Conservation (phyloP, 2,329 filamentous ascomycete genomes). For the Ophiocordyceps camponoti-saundersi region DNA sequence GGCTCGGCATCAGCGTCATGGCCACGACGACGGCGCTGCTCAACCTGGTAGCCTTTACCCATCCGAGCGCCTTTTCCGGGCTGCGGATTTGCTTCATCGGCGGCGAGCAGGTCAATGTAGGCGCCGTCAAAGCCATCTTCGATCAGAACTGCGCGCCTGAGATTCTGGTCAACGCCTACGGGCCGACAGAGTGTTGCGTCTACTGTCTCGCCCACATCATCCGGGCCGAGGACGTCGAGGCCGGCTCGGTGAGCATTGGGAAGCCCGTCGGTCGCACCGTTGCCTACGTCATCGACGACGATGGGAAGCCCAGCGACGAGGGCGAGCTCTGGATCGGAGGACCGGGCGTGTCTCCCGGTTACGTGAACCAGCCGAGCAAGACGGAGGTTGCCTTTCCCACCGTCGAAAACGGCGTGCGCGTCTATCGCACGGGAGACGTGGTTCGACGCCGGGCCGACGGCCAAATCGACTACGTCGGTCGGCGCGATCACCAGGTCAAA, state of each 20-base stretch:
- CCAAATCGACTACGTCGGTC: conserved; percentile 8
- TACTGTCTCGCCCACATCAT: background rate
- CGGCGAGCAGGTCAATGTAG: background rate
- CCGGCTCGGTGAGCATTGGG: background rate
- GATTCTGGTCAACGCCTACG: background rate
- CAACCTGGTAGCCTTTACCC: background rate
- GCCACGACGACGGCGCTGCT: background rate
- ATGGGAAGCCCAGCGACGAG: background rate
- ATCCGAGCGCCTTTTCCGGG: background rate
- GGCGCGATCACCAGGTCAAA: conserved; percentile 9
- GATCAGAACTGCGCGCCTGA: background rate
- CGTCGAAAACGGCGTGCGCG: background rate
- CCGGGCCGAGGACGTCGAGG: background rate
- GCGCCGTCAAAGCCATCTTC: background rate
- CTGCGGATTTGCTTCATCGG: conserved; percentile 1
- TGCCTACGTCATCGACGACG: background rate
- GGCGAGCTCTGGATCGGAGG: conserved; percentile 2
- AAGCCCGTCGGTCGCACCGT: background rate
- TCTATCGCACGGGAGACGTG: conserved; percentile 9
- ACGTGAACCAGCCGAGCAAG: background rate
- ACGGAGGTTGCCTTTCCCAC: background rate
- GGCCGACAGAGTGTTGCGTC: background rate
- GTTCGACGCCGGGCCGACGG: conserved; percentile 6
- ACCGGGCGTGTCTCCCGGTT: background rate
- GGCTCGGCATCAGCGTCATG: background rate